phyloP scores from a whole-genome alignment of 2,329 filamentous ascomycete species.

The Aureobasidium musti region DNA sequence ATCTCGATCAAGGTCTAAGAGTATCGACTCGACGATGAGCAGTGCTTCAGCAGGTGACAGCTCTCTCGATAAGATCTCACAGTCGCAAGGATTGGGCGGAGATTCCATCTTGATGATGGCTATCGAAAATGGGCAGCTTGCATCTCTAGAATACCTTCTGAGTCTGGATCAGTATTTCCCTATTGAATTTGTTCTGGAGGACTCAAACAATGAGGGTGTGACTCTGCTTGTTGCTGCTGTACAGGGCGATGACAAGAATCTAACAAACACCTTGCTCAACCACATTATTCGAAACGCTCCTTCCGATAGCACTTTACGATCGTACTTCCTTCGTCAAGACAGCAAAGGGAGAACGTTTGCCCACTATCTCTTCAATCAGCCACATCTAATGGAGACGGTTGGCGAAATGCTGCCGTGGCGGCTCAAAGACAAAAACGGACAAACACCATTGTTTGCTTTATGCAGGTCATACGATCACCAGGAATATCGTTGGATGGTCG shows the following conservation, averaged over 20 bases:
- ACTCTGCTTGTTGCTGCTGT: slow-evolving; percentile 88
- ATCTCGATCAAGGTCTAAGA: slow-evolving; percentile 75
- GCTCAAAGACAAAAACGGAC: slow-evolving; percentile 90
- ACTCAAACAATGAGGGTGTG: slow-evolving; percentile 86
- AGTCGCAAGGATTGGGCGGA: slow-evolving; percentile 68
- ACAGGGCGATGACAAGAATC: slow-evolving; percentile 73
- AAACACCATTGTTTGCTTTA: slow-evolving; percentile 94
- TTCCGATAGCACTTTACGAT: slow-evolving; percentile 58
- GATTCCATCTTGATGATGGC: slow-evolving; percentile 73
- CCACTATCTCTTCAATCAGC: slow-evolving; percentile 95
- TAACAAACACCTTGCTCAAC: slow-evolving; percentile 74
- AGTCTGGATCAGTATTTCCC: slow-evolving; percentile 76
- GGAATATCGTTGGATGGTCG: slow-evolving; percentile 84
- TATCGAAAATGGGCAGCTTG: slow-evolving; percentile 62
- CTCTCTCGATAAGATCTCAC: slow-evolving; percentile 74
- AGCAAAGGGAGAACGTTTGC: slow-evolving; percentile 82
- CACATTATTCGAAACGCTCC: slow-evolving; percentile 62
- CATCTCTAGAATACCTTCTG: slow-evolving; percentile 76
- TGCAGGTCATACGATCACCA: slow-evolving; percentile 94
- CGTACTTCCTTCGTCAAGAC: slow-evolving; percentile 77
- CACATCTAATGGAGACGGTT: slow-evolving; percentile 73
- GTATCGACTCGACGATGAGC: slow-evolving; percentile 71
- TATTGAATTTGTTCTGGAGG: slow-evolving; percentile 69
- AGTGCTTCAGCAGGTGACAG: slow-evolving; percentile 60
- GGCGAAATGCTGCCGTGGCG: slow-evolving; percentile 82